phyloP scores from a whole-genome alignment of 345 rosid genomes.

The Sonneratia caseolaris region DNA sequence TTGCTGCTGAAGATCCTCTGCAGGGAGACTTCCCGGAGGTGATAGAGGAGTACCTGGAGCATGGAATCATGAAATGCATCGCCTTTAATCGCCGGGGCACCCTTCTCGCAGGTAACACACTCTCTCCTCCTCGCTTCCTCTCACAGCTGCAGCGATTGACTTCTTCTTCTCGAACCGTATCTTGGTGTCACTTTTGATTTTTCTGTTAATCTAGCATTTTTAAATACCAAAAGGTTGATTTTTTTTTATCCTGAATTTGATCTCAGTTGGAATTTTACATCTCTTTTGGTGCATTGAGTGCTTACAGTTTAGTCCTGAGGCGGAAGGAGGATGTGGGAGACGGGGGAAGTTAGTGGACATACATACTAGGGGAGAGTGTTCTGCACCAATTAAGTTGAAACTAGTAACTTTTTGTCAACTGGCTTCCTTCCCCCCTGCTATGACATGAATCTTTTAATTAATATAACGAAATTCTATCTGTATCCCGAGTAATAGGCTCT shows the following conservation, averaged over 20 bases:
- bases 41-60: conserved; percentile 92
- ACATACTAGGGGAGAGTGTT: neutral
- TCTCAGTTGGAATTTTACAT: neutral
- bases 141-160: neutral
- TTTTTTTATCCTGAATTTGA: neutral
- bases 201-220: neutral
- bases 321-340: neutral
- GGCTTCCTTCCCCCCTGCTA: neutral
- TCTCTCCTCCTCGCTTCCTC: neutral
- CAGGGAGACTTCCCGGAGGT: conserved; percentile 99
- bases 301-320: neutral
- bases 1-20: conserved; percentile 46
- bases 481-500: neutral
- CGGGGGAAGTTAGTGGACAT: neutral
- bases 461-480: neutral
- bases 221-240: neutral
- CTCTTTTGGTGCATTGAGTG: neutral
- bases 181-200: neutral
- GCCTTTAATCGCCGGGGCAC: conserved; percentile 98
- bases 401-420: neutral
- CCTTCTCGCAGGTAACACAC: conserved; percentile 79
- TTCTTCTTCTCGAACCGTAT: neutral
- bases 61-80: conserved; percentile 86
- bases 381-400: neutral
- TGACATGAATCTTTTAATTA: neutral